These are phyloP conservation scores for Tetrapisispora namnaoensis DNA, from an alignment of 805 yeast species.

Conservation along the genomic window DNA sequence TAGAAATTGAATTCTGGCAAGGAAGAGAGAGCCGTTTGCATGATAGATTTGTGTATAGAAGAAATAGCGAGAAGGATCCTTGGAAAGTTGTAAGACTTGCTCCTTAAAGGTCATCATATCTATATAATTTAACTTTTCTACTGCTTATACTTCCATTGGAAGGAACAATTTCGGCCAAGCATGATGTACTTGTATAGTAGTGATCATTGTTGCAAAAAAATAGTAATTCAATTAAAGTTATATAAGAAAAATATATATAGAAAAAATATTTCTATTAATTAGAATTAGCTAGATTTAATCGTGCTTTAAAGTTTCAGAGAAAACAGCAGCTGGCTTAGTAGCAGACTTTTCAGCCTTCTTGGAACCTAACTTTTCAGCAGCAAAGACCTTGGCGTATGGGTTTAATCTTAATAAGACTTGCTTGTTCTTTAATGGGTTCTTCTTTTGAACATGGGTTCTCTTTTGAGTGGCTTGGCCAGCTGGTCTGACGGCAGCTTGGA, in stretches of 20 bases:
- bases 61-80: constrained; percentile 39
- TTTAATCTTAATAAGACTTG: constrained; percentile 94
- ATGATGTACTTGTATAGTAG: too few species aligned
- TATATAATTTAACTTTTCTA: background rate
- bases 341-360: constrained; percentile 59
- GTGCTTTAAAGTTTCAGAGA: constrained; percentile 57
- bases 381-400: constrained; percentile 98
- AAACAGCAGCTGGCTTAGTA: constrained; percentile 63
- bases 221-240: constrained; percentile 2
- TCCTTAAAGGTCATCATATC: constrained; percentile 35
- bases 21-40: constrained; percentile 86
- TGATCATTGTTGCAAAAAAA: too few species aligned
- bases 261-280: constrained; percentile 1
- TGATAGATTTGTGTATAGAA: constrained; percentile 69
- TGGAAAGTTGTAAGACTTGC: constrained; percentile 69
- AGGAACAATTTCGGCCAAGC: too few species aligned
- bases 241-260: background rate
- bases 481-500: constrained; percentile 94
- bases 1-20: constrained; percentile 95
- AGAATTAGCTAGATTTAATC: constrained; percentile 31
- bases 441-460: constrained; percentile 93
- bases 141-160: too few species aligned
- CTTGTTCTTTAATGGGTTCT: constrained; percentile 99
- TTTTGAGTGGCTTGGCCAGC: constrained; percentile 91
- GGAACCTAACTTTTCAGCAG: constrained; percentile 85